Percentiles rank a stretch among this genome's conserved stretches.
Conservation (phyloP, 1,284 basidiomycete genomes). For the Microbotryomycetes sp. region DNA sequence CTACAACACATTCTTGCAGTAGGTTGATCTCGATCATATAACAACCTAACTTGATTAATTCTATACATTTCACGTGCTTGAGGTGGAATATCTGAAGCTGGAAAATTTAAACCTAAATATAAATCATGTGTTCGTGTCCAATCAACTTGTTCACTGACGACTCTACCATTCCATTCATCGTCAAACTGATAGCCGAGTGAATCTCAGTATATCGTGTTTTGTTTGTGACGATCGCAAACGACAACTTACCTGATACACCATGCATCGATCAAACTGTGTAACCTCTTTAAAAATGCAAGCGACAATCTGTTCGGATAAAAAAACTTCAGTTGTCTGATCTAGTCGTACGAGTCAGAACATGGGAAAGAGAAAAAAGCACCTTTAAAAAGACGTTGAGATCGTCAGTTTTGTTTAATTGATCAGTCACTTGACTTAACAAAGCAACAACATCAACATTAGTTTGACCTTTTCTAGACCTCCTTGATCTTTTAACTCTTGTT, state of each 20-base stretch:
- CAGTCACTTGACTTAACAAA: constrained; percentile 73
- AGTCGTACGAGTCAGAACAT: no score
- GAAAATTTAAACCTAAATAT: constrained; percentile 53
- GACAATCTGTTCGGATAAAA: constrained; percentile 53
- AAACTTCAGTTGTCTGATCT: no score
- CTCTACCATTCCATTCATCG: constrained; percentile 54
- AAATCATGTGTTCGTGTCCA: constrained; percentile 73
- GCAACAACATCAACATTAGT: constrained; percentile 64
- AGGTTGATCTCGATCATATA: constrained; percentile 70
- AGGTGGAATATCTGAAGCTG: constrained; percentile 51
- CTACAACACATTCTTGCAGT: constrained; percentile 72
- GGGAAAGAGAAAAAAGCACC: no score
- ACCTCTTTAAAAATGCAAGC: constrained; percentile 77
- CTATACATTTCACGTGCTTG: constrained; percentile 54
- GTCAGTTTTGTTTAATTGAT: constrained; percentile 64
- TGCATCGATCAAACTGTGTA: constrained; percentile 75
- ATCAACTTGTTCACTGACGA: constrained; percentile 76
- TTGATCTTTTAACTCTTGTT: constrained; percentile 54
- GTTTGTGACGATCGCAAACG: not conserved
- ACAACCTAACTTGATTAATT: constrained; percentile 68
- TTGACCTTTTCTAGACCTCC: not conserved
- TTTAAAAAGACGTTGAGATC: constrained; percentile 68
- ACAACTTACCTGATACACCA: constrained; percentile 69
- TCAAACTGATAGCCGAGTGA: constrained; percentile 42
- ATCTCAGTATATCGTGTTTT: not conserved